Evolutionary conservation across 257 asterid genomes (phyloP).

Genomic region (Scutellaria barbata): DNA sequence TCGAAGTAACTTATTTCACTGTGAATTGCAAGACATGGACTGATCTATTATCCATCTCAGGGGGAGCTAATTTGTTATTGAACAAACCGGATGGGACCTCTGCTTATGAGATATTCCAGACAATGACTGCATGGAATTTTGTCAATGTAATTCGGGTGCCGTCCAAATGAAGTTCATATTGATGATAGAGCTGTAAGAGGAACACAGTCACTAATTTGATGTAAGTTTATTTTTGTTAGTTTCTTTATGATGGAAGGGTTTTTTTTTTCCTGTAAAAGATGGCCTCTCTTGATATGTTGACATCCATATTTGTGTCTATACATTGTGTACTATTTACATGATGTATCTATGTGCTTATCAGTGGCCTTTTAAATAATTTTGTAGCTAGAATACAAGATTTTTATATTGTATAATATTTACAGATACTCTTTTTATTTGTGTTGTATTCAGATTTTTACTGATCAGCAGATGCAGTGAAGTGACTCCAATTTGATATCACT

Average conservation of each 20-base stretch:
- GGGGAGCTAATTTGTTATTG: slow-evolving; percentile 14
- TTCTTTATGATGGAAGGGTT: slow-evolving; percentile 29
- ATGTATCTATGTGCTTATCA: background rate
- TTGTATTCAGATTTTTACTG: slow-evolving; percentile 34
- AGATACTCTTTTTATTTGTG: slow-evolving; percentile 9
- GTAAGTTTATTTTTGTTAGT: background rate
- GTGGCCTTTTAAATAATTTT: background rate
- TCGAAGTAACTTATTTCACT: slow-evolving; percentile 27
- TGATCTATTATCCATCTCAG: slow-evolving; percentile 5
- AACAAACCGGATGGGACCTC: slow-evolving; percentile 4
- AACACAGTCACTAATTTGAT: background rate
- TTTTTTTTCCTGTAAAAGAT: background rate
- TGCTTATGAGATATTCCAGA: background rate
- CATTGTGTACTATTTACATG: background rate
- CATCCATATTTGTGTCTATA: background rate
- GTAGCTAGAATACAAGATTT: background rate
- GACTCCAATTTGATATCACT: slow-evolving; percentile 5
- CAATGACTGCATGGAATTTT: no score
- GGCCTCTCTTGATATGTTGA: background rate
- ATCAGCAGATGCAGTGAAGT: slow-evolving; percentile 28
- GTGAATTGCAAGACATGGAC: slow-evolving; percentile 4
- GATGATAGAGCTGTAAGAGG: slow-evolving; percentile 29
- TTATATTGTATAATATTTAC: background rate
- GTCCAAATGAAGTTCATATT: slow-evolving; percentile 24
- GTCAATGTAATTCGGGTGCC: no score